A percentile compares a stretch with the other conserved stretches of the same genome.
phyloP scores from a whole-genome alignment of 495 filamentous ascomycete species.

The Choiromyces venosus region DNA sequence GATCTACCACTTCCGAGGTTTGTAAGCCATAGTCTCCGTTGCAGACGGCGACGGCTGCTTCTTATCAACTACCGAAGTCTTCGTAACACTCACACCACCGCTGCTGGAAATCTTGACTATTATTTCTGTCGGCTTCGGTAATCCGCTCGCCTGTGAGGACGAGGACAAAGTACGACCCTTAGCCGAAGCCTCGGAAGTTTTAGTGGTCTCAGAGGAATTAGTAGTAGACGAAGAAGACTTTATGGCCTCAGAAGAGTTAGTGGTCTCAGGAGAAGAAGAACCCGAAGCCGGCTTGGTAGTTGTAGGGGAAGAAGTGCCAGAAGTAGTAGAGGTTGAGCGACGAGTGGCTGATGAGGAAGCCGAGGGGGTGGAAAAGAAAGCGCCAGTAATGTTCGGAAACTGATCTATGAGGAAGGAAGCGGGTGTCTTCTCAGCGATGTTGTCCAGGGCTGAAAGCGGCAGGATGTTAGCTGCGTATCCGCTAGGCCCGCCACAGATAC shows the following conservation, averaged over 20 bases:
- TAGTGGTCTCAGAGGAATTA: too few relatives aligned
- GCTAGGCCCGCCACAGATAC: slow-evolving; percentile 21
- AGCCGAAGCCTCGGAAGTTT: neutral
- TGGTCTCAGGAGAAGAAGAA: too few relatives aligned
- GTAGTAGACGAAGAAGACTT: too few relatives aligned
- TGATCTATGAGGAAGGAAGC: neutral
- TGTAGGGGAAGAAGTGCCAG: neutral
- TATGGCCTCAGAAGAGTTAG: too few relatives aligned
- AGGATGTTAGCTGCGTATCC: slow-evolving; percentile 28
- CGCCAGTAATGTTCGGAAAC: neutral
- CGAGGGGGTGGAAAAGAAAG: slow-evolving; percentile 4
- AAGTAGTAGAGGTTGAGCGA: neutral
- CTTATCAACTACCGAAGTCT: too few relatives aligned
- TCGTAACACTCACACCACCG: neutral
- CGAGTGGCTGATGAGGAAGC: neutral
- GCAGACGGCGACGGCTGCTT: neutral
- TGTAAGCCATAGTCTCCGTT: neutral
- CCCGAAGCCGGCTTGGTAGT: neutral
- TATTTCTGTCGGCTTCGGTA: neutral
- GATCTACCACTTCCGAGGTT: neutral
- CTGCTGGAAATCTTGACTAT: neutral
- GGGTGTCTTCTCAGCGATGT: neutral
- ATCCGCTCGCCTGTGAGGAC: too few relatives aligned
- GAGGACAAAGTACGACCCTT: neutral
- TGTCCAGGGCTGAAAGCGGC: neutral